phyloP scores from a whole-genome alignment of 306 rosid species.

The Cucumis sativus region DNA sequence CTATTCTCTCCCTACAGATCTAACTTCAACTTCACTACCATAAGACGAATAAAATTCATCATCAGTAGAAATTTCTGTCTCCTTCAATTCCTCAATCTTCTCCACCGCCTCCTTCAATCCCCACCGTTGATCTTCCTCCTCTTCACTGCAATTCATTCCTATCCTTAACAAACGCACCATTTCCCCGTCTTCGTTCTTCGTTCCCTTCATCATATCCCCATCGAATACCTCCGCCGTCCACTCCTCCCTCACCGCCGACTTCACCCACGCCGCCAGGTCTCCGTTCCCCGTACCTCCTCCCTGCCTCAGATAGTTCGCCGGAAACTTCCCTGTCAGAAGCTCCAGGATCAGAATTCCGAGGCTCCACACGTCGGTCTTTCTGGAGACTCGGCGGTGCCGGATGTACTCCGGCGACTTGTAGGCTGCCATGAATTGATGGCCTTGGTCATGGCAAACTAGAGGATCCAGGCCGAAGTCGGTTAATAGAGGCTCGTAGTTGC shows the following conservation, averaged over 20 bases:
- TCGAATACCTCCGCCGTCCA: conserved; percentile 52
- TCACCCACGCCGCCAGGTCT: conserved; percentile 58
- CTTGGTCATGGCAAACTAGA: conserved; percentile 24
- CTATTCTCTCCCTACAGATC: not conserved
- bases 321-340: conserved; percentile 59
- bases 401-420: conserved; percentile 59
- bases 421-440: conserved; percentile 37
- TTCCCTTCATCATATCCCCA: conserved; percentile 31
- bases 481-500: conserved; percentile 42
- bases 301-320: conserved; percentile 49
- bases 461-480: conserved; percentile 44
- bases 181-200: conserved; percentile 10
- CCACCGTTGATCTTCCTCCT: conserved; percentile 29
- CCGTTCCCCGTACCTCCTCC: conserved; percentile 52
- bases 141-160: conserved; percentile 52
- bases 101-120: conserved; percentile 37
- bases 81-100: conserved; percentile 38
- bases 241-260: conserved; percentile 40
- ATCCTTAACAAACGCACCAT: conserved; percentile 41
- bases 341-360: conserved; percentile 71
- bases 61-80: not conserved
- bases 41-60: not conserved
- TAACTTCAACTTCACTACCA: not conserved
- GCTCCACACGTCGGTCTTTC: conserved; percentile 54
- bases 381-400: conserved; percentile 27